Evolutionary conservation across 1,139 yeast genomes (phyloP), one percentile per base, ranked within the genome.

Genomic region (Geotrichum macrosporum): DNA sequence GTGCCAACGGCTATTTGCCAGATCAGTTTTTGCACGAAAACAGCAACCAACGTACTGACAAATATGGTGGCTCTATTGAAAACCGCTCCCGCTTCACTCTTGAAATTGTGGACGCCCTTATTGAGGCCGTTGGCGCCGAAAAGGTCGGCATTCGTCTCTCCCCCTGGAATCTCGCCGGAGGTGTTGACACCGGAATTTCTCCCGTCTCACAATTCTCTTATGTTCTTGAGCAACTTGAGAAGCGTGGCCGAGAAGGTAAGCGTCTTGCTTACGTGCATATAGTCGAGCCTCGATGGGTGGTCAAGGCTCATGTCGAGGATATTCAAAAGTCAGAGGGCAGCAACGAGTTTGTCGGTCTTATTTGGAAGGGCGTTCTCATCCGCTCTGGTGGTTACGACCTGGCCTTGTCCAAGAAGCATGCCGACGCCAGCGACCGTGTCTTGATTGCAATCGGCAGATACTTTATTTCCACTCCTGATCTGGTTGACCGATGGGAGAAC

Each of bases 21-120:
- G 57, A 57, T 48, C 80, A 77, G 60, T 81, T 83, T 58, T 59
- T 80, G 42, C 74, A 72, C 51, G 71, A 69, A 29, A 57, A 63
- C 36, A 63, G 77, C 36, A 83, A 83, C 67, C 58, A 70, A 52
- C 74, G 88, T 61, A 77, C 82, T n/a, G 87, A 81, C 57, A 70
- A 77, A 60, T 81, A 80, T 60, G 87, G 86, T 54, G 84, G 87
- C 2, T 68, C 76, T n/a, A 71, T 80, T 55, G 85, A 80, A 59
- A 81, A 81, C 65, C 71, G 86, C 52, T 72, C 81, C n/a, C 67
- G 84, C 51, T 73, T 81, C 53, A 55, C 71, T 9, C 65, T 81
- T 44, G 82, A 79, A 56, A 67, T 79, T 35, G 65, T 80, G 41
- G 83, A 79, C 53, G 75, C 73, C 9, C 56, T 77, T 8, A 59